A percentile compares a stretch with the other conserved stretches of the same genome.
These are phyloP conservation scores for Metarhizium album DNA, from an alignment of 2,329 filamentous ascomycete genomes.

Conservation along the genomic window DNA sequence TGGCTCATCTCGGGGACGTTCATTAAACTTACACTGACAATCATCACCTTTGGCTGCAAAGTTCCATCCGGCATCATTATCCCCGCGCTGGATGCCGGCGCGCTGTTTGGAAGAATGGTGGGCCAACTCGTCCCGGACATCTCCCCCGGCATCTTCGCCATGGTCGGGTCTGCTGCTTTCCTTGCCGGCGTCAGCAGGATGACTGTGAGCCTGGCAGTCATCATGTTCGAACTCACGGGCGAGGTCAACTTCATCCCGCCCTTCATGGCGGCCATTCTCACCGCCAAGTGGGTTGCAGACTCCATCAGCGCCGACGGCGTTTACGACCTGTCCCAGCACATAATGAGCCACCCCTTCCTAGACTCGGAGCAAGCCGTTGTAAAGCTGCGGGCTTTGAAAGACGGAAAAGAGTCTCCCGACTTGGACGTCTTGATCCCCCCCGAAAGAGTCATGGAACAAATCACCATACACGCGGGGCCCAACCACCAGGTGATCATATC, in stretches of 20 bases:
- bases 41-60: conserved; percentile 48
- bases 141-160: conserved; percentile 48
- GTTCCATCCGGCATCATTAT: conserved; percentile 52
- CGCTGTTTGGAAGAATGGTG: conserved; percentile 44
- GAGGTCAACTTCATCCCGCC: conserved; percentile 46
- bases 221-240: conserved; percentile 52
- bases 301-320: conserved; percentile 40
- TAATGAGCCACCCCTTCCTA: conserved; percentile 48
- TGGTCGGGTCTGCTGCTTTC: conserved; percentile 49
- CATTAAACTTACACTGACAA: conserved; percentile 44
- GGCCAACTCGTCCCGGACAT: conserved; percentile 28
- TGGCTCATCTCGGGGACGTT: conserved; percentile 42
- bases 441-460: conserved; percentile 41
- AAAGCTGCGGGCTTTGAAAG: conserved; percentile 22
- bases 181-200: conserved; percentile 47
- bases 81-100: conserved; percentile 45
- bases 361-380: conserved; percentile 37
- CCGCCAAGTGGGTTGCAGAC: conserved; percentile 49
- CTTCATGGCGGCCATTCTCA: conserved; percentile 48
- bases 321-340: conserved; percentile 48
- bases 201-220: conserved; percentile 47
- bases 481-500: conserved; percentile 26
- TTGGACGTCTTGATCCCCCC: conserved; percentile 41
- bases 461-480: conserved; percentile 36
- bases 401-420: conserved; percentile 18